Conservation (phyloP, 2,329 filamentous ascomycete genomes). For the Cadophora sp. region DNA sequence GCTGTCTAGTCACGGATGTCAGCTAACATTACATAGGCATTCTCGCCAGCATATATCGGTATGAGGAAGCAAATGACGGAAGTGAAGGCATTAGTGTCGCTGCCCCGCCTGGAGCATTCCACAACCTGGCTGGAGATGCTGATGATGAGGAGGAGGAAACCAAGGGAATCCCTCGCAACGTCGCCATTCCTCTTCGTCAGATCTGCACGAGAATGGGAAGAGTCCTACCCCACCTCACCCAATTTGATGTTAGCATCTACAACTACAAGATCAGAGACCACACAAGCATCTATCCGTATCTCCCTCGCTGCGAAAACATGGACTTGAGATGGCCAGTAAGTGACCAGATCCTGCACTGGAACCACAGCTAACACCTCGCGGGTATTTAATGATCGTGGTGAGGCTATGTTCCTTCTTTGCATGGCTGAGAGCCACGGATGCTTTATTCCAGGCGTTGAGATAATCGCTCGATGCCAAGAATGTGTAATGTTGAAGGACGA, state of each 20-base stretch:
- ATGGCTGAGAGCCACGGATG: constrained; percentile 4
- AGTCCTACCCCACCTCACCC: not conserved
- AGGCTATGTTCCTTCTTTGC: constrained; percentile 8
- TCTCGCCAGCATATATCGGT: not conserved
- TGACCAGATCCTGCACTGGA: not conserved
- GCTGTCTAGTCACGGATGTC: not conserved
- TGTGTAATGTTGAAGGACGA: constrained; percentile 1
- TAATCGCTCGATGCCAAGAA: constrained; percentile 1
- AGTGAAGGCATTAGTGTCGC: constrained; percentile 1
- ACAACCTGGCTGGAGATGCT: not conserved
- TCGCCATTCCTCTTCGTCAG: not conserved
- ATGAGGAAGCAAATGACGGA: constrained; percentile 1
- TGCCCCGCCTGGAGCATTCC: not conserved
- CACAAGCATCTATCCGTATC: not conserved
- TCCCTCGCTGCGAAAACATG: constrained; percentile 3
- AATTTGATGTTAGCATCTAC: constrained; percentile 2
- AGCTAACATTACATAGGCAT: not conserved
- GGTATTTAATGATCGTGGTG: constrained; percentile 8
- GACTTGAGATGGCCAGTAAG: constrained; percentile 7
- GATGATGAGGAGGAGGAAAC: not conserved
- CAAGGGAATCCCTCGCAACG: constrained; percentile 2
- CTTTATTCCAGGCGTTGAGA: constrained; percentile 1
- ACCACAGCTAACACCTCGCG: not conserved
- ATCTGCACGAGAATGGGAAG: not conserved
- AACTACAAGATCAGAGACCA: constrained; percentile 7